These are phyloP conservation scores for Lepidium didymum DNA, from an alignment of 345 rosid species.

Conservation along the genomic window DNA sequence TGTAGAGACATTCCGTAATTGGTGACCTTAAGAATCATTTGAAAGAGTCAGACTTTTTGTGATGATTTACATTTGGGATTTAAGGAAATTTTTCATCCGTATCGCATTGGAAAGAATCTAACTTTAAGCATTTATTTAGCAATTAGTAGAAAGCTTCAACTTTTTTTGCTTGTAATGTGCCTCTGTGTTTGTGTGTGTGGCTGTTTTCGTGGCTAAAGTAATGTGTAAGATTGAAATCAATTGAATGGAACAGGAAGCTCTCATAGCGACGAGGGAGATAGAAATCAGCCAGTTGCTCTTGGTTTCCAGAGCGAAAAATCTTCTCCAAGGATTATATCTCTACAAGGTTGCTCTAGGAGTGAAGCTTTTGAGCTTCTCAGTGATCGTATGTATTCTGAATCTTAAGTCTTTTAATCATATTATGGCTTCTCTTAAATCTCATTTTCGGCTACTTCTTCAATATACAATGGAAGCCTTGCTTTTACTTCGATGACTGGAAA, in stretches of 20 bases:
- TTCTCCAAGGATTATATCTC: slow-evolving; percentile 33
- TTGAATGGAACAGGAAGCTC: slow-evolving; percentile 38
- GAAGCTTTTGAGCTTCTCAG: slow-evolving; percentile 57
- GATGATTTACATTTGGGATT: background rate
- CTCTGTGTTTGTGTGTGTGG: background rate
- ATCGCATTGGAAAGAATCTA: background rate
- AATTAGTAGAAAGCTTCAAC: background rate
- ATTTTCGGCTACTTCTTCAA: background rate
- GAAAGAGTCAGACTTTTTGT: background rate
- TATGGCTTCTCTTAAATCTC: background rate
- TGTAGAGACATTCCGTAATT: background rate
- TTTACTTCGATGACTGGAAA: background rate
- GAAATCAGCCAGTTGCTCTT: slow-evolving; percentile 33
- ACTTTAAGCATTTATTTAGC: background rate
- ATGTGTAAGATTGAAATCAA: slow-evolving; percentile 32
- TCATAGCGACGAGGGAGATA: slow-evolving; percentile 49
- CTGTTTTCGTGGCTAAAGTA: background rate
- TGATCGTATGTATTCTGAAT: slow-evolving; percentile 45
- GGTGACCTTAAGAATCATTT: background rate
- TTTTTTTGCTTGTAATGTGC: background rate
- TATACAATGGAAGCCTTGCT: background rate
- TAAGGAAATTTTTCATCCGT: background rate
- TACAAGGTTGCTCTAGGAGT: slow-evolving; percentile 56
- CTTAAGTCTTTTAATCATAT: background rate
- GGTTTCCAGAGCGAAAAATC: slow-evolving; percentile 24